Evolutionary conservation across 345 rosid species (phyloP), one percentile per base, ranked within the genome.

Genomic region (Syzygium jambos): DNA sequence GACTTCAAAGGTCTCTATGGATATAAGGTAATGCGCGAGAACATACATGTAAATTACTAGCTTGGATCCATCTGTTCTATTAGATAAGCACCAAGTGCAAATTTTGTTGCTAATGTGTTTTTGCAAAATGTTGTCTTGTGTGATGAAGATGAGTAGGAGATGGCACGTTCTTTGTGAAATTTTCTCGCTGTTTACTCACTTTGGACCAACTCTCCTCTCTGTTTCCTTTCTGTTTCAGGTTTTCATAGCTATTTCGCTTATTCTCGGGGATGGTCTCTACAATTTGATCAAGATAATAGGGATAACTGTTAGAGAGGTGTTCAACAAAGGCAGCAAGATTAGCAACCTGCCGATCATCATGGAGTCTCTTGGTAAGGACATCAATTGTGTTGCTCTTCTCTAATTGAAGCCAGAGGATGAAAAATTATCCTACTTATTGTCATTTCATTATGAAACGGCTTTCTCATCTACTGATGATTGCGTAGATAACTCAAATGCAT

Each of bases 1-100:
- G 96, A 96, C 92, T 96, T 97, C 86, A 97, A 96, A 91, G 98
- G 99, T 89, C 98, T 97, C 84, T 96, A 96, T 78, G 99, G 95
- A 87, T 96, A 97, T 85, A 97, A 96, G 98, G 97, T 96, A 92
- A 27, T n/a, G 63, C 82, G 11, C n/a, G 55, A 86, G 13, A 78
- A 85, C 9, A 23, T 61, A 34, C 19, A 19, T 34, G 80, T 73
- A 34, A 73, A 34, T 34, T 34, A 73, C 49, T 73, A 73, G 80
- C 80, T 73, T 73, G 49, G 49, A 73, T 73, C 25, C 1, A 1
- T 73, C 9, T 73, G 10, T 34, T 17, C 49, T 17, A 34, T 34
- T 73, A 34, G 49, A 65, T 73, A 73, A 34, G 80, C 25, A 73
- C 7, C 11, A 6, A 34, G 46, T 49, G 19, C 49, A 19, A 34